Conservation (phyloP, 2,329 filamentous ascomycete species). For the Cladophialophora carrionii region DNA sequence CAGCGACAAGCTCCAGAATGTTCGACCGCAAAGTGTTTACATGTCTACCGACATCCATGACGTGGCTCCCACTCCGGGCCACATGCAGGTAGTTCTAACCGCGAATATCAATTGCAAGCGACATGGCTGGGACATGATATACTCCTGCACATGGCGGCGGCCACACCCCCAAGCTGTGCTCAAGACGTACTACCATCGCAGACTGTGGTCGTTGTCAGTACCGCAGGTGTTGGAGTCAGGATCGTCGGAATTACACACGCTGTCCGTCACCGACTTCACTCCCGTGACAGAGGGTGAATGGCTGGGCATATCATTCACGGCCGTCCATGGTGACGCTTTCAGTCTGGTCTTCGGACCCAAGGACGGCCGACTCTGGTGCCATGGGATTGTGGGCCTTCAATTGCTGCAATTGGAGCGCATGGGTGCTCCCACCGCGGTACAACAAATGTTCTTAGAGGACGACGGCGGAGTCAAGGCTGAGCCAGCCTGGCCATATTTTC, state of each 20-base stretch:
- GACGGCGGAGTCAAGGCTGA: neutral
- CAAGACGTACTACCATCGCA: neutral
- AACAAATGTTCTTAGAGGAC: neutral
- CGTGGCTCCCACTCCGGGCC: neutral
- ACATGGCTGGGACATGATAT: constrained; percentile 1
- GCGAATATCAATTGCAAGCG: neutral
- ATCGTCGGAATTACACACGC: neutral
- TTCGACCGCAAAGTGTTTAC: neutral
- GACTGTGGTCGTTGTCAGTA: neutral
- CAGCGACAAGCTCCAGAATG: neutral
- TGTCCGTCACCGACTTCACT: neutral
- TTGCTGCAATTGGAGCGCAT: neutral
- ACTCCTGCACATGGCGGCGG: neutral
- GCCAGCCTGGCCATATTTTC: neutral
- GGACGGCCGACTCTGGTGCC: constrained; percentile 3
- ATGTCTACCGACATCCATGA: neutral
- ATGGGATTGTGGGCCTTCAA: constrained; percentile 3
- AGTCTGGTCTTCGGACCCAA: constrained; percentile 3
- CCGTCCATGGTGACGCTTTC: neutral
- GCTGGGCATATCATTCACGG: neutral
- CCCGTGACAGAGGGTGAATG: neutral
- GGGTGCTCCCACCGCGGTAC: neutral
- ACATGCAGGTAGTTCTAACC: neutral
- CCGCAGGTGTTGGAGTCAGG: no score
- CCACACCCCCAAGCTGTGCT: neutral